These are phyloP conservation scores for Shiraia bambusicola DNA, from an alignment of 2,329 filamentous ascomycete genomes.

Conservation along the genomic window DNA sequence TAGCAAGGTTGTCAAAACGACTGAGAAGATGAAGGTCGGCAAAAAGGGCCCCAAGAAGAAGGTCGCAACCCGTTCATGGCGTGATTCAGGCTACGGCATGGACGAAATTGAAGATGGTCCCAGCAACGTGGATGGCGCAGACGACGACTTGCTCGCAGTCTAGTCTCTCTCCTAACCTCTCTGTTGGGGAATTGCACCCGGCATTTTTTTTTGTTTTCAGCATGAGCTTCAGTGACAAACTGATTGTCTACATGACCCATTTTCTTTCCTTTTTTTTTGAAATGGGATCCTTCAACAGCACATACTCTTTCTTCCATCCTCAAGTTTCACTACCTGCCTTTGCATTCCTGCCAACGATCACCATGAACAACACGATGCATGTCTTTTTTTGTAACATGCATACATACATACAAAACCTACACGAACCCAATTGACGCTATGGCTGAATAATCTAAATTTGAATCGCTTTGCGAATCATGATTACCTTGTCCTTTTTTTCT, in stretches of 20 bases:
- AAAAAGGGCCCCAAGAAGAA: conserved; percentile 36
- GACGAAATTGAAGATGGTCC: conserved; percentile 14
- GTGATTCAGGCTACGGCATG: conserved; percentile 38
- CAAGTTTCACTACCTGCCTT: no score
- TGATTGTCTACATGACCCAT: no score
- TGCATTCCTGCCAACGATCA: no score
- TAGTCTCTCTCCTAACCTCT: conserved; percentile 3
- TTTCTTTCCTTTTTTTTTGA: not conserved
- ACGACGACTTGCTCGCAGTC: conserved; percentile 20
- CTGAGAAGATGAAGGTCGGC: conserved; percentile 34
- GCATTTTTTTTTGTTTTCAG: not conserved
- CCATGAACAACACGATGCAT: no score
- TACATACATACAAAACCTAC: no score
- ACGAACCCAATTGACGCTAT: no score
- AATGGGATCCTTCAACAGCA: not conserved
- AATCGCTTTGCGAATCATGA: no score
- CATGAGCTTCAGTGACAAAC: no score
- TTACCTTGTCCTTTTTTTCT: no score
- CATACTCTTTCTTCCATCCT: no score
- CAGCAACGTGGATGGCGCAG: conserved; percentile 12
- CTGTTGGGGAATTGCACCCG: not conserved
- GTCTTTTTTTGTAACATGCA: no score
- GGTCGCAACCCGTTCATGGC: conserved; percentile 28
- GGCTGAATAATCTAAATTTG: no score
- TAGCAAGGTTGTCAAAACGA: conserved; percentile 35